Conservation (phyloP, 2,329 filamentous ascomycete genomes). For the Alternaria triticina region DNA sequence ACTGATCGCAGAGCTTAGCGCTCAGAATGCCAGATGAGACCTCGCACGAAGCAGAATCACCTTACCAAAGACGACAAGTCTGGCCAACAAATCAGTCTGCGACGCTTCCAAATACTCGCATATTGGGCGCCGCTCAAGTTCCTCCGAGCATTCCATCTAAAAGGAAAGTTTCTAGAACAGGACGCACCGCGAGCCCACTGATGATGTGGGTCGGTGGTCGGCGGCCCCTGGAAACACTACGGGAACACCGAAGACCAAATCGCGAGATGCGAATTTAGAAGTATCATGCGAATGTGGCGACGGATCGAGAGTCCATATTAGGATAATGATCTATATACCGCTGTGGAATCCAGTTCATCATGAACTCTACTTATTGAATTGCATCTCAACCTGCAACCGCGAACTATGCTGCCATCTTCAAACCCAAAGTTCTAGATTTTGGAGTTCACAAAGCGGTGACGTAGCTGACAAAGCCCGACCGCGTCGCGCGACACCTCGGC, state of each 20-base stretch:
- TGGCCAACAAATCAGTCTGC: conserved; percentile 13
- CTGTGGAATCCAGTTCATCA: not conserved
- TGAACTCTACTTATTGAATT: not conserved
- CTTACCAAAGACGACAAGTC: conserved; percentile 22
- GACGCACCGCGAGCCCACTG: not conserved
- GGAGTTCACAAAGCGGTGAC: conserved; percentile 11
- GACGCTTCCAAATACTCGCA: conserved; percentile 7
- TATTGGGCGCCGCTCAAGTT: conserved; percentile 20
- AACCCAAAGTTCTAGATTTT: conserved; percentile 18
- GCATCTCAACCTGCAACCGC: not conserved
- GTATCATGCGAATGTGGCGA: not conserved
- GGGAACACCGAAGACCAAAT: conserved; percentile 1
- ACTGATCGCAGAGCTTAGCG: conserved; percentile 77
- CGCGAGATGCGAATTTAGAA: not conserved
- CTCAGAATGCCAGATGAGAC: conserved; percentile 79
- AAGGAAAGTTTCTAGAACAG: conserved; percentile 5
- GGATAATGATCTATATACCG: conserved; percentile 6
- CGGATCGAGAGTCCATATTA: not conserved
- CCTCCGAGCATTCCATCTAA: conserved; percentile 17
- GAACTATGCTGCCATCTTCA: not conserved
- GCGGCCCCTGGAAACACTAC: not conserved
- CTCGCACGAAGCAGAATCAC: conserved; percentile 7
- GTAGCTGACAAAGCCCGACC: conserved; percentile 22
- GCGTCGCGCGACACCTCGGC: conserved; percentile 14
- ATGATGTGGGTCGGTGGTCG: conserved; percentile 5